Conservation (phyloP, 257 asterid species). For the Fraxinus excelsior region DNA sequence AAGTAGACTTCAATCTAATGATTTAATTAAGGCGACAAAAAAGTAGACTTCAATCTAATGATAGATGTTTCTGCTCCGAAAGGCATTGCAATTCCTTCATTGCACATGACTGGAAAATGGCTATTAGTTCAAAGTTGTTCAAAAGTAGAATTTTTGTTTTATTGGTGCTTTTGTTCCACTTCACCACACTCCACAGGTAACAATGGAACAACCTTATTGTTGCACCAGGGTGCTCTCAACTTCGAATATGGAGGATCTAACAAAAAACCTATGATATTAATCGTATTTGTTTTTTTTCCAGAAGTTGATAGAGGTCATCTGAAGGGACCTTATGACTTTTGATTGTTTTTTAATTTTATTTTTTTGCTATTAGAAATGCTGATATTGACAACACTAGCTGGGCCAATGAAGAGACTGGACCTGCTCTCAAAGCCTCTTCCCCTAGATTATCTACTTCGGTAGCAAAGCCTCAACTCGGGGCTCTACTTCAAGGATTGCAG, state of each 20-base stretch:
- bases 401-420: conserved; percentile 44
- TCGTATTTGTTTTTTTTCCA: not conserved
- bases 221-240: not conserved
- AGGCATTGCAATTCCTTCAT: too few species aligned
- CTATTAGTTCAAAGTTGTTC: too few species aligned
- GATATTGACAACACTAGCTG: conserved; percentile 43
- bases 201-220: not conserved
- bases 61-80: too few species aligned
- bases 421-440: conserved; percentile 45
- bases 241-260: not conserved
- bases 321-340: conserved; percentile 9
- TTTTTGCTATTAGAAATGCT: conserved; percentile 56
- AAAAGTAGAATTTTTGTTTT: too few species aligned
- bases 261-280: not conserved
- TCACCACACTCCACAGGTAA: not conserved
- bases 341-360: conserved; percentile 16
- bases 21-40: too few species aligned
- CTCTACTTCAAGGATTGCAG: conserved; percentile 79
- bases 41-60: too few species aligned
- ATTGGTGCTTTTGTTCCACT: too few species aligned
- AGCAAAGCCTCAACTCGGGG: conserved; percentile 70
- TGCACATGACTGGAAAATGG: too few species aligned
- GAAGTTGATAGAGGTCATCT: conserved; percentile 23
- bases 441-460: conserved; percentile 49
- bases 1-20: too few species aligned